Percentiles rank a stretch among this genome's conserved stretches.
These are phyloP conservation scores for Myriosclerotinia duriaeana DNA, from an alignment of 2,329 filamentous ascomycete species.

Conservation along the genomic window DNA sequence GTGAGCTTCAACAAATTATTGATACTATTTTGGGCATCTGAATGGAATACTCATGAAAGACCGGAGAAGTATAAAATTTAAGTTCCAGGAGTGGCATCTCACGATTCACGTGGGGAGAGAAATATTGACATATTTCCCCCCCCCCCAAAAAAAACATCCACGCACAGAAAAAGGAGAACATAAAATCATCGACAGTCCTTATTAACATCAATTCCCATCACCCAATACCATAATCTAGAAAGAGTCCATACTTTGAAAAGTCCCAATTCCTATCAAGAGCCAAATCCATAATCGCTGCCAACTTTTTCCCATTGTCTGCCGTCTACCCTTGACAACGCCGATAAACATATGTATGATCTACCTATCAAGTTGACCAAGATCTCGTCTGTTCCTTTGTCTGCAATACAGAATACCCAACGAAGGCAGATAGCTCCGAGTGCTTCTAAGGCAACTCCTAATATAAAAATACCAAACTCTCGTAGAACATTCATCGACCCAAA, in stretches of 20 bases:
- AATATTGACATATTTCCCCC: not conserved
- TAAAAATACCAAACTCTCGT: not conserved
- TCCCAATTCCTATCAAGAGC: not conserved
- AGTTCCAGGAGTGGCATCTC: too few relatives aligned
- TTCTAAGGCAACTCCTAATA: not conserved
- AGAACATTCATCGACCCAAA: not conserved
- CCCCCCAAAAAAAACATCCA: not conserved
- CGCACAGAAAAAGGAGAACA: not conserved
- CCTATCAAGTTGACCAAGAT: not conserved
- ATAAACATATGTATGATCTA: not conserved
- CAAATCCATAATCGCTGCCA: not conserved
- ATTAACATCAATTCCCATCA: not conserved
- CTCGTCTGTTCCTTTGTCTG: not conserved
- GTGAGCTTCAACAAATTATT: too few relatives aligned
- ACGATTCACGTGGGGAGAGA: not conserved
- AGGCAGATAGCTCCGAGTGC: not conserved
- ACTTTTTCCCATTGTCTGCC: slow-evolving; percentile 2
- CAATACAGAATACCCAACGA: not conserved
- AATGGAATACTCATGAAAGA: too few relatives aligned
- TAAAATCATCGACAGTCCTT: not conserved
- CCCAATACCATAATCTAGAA: not conserved
- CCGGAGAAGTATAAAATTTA: too few relatives aligned
- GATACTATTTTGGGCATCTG: too few relatives aligned
- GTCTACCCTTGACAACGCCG: not conserved
- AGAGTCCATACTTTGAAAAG: not conserved